These are phyloP conservation scores for Candida hispaniensis DNA, from an alignment of 805 yeast genomes.

Conservation along the genomic window DNA sequence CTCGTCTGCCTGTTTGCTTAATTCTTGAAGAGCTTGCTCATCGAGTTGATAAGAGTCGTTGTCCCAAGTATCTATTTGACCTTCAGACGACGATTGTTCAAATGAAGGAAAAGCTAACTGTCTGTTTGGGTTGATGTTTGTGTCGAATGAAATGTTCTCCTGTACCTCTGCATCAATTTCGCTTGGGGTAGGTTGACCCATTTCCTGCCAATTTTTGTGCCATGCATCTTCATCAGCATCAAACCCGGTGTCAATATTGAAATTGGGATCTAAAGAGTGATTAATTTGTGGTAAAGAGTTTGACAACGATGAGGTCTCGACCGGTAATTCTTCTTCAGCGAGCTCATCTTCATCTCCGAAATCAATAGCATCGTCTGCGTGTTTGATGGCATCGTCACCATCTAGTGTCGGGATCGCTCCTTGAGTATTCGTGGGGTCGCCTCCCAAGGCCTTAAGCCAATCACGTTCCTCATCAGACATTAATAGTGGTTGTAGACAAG, in stretches of 20 bases:
- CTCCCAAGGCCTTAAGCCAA: constrained; percentile 13
- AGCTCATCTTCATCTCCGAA: constrained; percentile 90
- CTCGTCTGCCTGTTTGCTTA: constrained; percentile 20
- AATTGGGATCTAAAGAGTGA: constrained; percentile 2
- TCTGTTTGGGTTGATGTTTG: no score
- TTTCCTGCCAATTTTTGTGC: constrained; percentile 13
- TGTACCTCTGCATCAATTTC: no score
- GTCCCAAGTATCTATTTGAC: constrained; percentile 2
- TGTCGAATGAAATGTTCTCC: no score
- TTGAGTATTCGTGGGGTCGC: constrained; percentile 10
- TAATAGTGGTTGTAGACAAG: no score
- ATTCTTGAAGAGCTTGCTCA: constrained; percentile 8
- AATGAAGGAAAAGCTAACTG: no score
- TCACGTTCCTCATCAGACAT: constrained; percentile 16
- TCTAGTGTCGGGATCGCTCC: constrained; percentile 12
- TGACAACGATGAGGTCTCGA: constrained; percentile 23
- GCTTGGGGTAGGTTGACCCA: constrained; percentile 10
- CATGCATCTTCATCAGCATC: constrained; percentile 12
- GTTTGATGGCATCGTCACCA: constrained; percentile 35
- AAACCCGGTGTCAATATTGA: constrained; percentile 10
- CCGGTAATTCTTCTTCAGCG: constrained; percentile 67
- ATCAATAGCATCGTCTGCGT: constrained; percentile 87
- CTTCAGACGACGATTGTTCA: no score
- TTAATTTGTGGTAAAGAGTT: constrained; percentile 14
- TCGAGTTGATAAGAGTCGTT: constrained; percentile 5